Percentiles rank a stretch among this genome's conserved stretches.
These are phyloP conservation scores for Vinca minor DNA, from an alignment of 257 asterid species.

Conservation along the genomic window DNA sequence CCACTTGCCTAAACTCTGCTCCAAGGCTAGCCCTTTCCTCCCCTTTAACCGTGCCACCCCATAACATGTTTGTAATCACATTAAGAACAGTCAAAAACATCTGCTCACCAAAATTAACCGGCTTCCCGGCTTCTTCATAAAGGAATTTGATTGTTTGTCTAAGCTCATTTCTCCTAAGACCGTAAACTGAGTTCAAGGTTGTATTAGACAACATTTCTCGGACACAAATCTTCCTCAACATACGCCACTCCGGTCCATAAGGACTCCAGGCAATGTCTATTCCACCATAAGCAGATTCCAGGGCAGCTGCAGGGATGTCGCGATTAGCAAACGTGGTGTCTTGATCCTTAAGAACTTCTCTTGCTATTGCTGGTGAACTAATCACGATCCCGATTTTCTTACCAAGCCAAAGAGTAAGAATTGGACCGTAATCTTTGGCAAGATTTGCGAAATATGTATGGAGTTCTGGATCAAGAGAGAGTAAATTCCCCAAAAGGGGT, in stretches of 20 bases:
- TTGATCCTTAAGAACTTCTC: slow-evolving; percentile 55
- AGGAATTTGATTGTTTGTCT: slow-evolving; percentile 37
- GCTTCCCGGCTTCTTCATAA: slow-evolving; percentile 22
- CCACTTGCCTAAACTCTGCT: slow-evolving; percentile 49
- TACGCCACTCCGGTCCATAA: slow-evolving; percentile 70
- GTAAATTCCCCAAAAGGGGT: slow-evolving; percentile 63
- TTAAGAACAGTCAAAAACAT: slow-evolving; percentile 56
- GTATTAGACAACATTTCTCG: slow-evolving; percentile 50
- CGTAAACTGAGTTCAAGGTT: slow-evolving; percentile 46
- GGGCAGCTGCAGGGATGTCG: slow-evolving; percentile 56
- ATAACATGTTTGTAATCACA: slow-evolving; percentile 67
- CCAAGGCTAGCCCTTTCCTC: slow-evolving; percentile 46
- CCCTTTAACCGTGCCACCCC: slow-evolving; percentile 66
- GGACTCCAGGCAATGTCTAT: slow-evolving; percentile 57
- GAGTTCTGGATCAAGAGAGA: slow-evolving; percentile 65
- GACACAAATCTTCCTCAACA: slow-evolving; percentile 57
- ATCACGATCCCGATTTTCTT: slow-evolving; percentile 43
- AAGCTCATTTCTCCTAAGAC: slow-evolving; percentile 40
- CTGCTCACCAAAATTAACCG: slow-evolving; percentile 54
- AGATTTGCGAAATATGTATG: slow-evolving; percentile 49
- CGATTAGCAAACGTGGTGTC: slow-evolving; percentile 63
- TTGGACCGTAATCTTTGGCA: slow-evolving; percentile 46
- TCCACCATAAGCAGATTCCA: slow-evolving; percentile 58
- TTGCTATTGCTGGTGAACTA: slow-evolving; percentile 44
- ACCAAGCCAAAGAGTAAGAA: slow-evolving; percentile 51